A percentile compares a stretch with the other conserved stretches of the same genome.
Conservation (phyloP, 345 rosid genomes). For the Lepidium didymum region DNA sequence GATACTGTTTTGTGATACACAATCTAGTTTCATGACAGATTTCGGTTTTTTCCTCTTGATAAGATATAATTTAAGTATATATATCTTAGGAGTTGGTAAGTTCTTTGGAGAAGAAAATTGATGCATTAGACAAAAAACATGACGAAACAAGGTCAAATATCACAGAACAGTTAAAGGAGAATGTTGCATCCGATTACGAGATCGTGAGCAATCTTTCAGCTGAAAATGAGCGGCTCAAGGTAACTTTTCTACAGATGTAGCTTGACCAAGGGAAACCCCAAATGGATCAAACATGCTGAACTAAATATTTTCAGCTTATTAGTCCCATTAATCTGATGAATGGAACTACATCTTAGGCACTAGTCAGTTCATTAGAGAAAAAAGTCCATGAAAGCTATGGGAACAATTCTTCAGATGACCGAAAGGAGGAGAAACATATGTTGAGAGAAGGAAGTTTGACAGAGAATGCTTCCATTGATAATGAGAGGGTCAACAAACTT, state of each 20-base stretch:
- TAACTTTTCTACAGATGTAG: constrained; percentile 16
- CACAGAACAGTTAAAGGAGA: constrained; percentile 60
- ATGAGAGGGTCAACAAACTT: constrained; percentile 54
- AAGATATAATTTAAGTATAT: not conserved
- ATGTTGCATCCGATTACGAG: constrained; percentile 41
- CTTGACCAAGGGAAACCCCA: not conserved
- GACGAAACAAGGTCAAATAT: constrained; percentile 65
- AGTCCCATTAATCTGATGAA: constrained; percentile 2
- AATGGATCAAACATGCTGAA: not conserved
- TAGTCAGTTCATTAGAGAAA: constrained; percentile 61
- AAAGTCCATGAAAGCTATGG: constrained; percentile 62
- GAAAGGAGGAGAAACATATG: not conserved
- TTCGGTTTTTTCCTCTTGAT: not conserved
- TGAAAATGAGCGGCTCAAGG: constrained; percentile 91
- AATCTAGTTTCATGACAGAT: not conserved
- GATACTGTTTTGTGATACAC: constrained; percentile 5
- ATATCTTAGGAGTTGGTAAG: constrained; percentile 51
- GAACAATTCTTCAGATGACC: constrained; percentile 29
- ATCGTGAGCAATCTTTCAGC: constrained; percentile 52
- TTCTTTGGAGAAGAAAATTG: constrained; percentile 69
- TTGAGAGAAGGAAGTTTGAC: constrained; percentile 7
- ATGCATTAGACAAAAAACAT: constrained; percentile 75
- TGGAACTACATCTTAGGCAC: constrained; percentile 38
- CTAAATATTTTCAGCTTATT: not conserved
- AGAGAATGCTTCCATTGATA: constrained; percentile 30